Percentiles rank a stretch among this genome's conserved stretches.
These are phyloP conservation scores for Luzula sylvatica DNA, from an alignment of 176 grass and related monocot species.

Conservation along the genomic window DNA sequence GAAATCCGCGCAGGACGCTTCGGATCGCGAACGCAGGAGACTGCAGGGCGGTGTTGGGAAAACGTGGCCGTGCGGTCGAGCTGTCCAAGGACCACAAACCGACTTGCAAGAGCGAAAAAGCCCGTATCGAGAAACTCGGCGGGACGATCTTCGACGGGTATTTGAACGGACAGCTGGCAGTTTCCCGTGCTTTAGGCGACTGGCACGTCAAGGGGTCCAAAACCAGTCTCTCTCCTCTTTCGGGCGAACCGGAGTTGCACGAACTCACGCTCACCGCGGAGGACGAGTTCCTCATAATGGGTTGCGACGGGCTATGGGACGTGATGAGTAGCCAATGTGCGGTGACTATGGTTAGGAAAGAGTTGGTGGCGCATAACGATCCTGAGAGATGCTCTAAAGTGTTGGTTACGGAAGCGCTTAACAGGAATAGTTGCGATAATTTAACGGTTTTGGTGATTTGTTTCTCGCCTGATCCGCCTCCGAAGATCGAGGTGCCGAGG, in stretches of 20 bases:
- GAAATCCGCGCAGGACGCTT: constrained; percentile 40
- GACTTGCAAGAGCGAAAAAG: constrained; percentile 47
- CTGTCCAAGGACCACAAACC: constrained; percentile 87
- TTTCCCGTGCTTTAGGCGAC: constrained; percentile 80
- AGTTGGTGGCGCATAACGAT: constrained; percentile 64
- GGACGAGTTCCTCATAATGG: constrained; percentile 93
- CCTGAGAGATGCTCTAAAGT: constrained; percentile 62
- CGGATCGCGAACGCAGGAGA: constrained; percentile 84
- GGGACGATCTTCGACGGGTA: constrained; percentile 72
- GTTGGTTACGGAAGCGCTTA: constrained; percentile 69
- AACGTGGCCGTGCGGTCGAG: constrained; percentile 68
- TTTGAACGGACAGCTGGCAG: constrained; percentile 81
- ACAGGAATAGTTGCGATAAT: constrained; percentile 68
- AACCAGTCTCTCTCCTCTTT: constrained; percentile 54
- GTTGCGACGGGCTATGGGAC: constrained; percentile 94
- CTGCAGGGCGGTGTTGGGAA: constrained; percentile 81
- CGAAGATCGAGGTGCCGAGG: constrained; percentile 72
- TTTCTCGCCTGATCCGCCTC: constrained; percentile 66
- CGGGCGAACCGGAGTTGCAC: constrained; percentile 68
- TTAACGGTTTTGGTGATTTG: constrained; percentile 69
- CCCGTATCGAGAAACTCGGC: constrained; percentile 79
- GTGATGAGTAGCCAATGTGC: constrained; percentile 95
- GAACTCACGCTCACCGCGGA: constrained; percentile 55
- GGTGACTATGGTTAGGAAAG: constrained; percentile 70
- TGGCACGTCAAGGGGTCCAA: constrained; percentile 94